Percentiles rank a stretch among this genome's conserved stretches.
These are phyloP conservation scores for Coemansia furcata DNA, from an alignment of 192 early-diverging fungal genomes.

Conservation along the genomic window DNA sequence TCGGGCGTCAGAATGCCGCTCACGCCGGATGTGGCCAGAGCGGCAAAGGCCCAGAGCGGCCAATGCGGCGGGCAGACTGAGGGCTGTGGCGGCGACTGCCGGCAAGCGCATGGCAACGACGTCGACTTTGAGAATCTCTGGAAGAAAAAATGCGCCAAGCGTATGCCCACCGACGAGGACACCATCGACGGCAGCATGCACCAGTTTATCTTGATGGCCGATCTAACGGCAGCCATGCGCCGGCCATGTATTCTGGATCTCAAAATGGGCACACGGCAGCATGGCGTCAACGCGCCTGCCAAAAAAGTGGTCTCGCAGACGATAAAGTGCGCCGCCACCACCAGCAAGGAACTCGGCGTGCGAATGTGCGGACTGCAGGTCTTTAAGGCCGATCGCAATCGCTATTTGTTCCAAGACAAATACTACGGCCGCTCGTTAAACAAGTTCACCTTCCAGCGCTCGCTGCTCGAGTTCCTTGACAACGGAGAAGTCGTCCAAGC, in stretches of 20 bases:
- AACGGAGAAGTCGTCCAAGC: constrained; percentile 74
- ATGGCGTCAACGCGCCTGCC: constrained; percentile 82
- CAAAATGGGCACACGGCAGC: constrained; percentile 98
- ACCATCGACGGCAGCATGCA: constrained; percentile 51
- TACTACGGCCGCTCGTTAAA: constrained; percentile 91
- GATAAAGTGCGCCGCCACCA: constrained; percentile 88
- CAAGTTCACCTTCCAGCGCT: constrained; percentile 70
- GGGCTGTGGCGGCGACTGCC: background rate
- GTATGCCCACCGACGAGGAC: constrained; percentile 45
- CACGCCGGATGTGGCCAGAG: constrained; percentile 5
- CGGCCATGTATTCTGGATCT: constrained; percentile 95
- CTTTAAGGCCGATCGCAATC: constrained; percentile 70
- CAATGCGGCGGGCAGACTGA: background rate
- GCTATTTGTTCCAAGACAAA: constrained; percentile 89
- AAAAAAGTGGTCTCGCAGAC: constrained; percentile 87
- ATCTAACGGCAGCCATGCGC: constrained; percentile 85
- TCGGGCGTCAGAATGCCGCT: background rate
- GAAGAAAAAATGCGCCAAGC: constrained; percentile 52
- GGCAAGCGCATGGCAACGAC: constrained; percentile 5
- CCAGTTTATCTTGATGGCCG: constrained; percentile 92
- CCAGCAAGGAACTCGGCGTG: constrained; percentile 88
- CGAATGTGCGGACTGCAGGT: constrained; percentile 99
- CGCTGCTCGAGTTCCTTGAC: constrained; percentile 80
- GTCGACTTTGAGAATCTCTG: constrained; percentile 40
- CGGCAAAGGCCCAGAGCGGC: background rate